Conservation (phyloP, 768 basidiomycete genomes). For the Tephrocybe sp. region DNA sequence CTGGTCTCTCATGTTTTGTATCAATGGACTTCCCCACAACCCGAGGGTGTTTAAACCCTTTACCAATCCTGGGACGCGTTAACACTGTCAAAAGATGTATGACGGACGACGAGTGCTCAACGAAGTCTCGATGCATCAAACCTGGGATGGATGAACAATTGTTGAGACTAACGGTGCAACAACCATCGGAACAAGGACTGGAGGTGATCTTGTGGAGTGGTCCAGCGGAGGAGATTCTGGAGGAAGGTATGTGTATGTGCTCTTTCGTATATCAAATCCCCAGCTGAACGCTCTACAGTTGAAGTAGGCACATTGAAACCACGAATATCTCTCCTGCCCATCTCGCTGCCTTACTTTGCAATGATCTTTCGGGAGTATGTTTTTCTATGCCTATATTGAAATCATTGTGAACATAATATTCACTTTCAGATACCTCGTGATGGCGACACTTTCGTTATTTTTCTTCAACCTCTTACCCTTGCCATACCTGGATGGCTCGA, state of each 20-base stretch:
- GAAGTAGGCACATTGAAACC: constrained; percentile 47
- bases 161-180: constrained; percentile 49
- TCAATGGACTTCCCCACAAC: constrained; percentile 23
- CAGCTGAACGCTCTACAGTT: constrained; percentile 36
- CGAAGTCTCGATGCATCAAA: constrained; percentile 39
- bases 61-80: constrained; percentile 43
- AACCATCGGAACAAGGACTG: constrained; percentile 18
- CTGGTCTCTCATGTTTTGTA: constrained; percentile 41
- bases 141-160: constrained; percentile 51
- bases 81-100: constrained; percentile 37
- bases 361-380: constrained; percentile 56
- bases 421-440: constrained; percentile 50
- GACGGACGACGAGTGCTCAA: constrained; percentile 30
- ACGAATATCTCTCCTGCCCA: constrained; percentile 36
- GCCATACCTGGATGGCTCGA: constrained; percentile 66
- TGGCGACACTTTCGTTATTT: constrained; percentile 74
- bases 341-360: constrained; percentile 35
- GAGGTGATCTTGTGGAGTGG: constrained; percentile 73
- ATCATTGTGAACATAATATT: not conserved
- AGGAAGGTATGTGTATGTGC: constrained; percentile 50
- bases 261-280: not conserved
- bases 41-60: constrained; percentile 55
- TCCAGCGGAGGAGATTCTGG: constrained; percentile 58
- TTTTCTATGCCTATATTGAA: too few relatives aligned
- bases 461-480: constrained; percentile 82